These are phyloP conservation scores for Sequoiadendron giganteum DNA, from an alignment of 75 land plant genomes.

Conservation along the genomic window DNA sequence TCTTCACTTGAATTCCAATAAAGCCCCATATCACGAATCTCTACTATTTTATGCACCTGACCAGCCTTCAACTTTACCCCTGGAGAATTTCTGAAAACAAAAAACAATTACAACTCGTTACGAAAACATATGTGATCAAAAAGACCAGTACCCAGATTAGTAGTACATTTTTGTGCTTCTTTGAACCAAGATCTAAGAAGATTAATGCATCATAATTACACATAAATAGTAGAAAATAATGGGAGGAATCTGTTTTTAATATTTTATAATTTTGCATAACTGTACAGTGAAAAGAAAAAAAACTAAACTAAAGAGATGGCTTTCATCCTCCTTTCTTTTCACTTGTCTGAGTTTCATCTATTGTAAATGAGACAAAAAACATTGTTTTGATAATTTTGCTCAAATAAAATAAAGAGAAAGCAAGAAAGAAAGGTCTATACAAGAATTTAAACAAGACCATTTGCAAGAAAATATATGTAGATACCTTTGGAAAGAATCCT, in stretches of 20 bases:
- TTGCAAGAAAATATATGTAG: background rate
- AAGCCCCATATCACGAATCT: constrained; percentile 58
- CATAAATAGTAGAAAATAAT: background rate
- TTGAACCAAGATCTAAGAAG: background rate
- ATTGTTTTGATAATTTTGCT: background rate
- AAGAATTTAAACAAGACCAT: background rate
- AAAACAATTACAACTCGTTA: background rate
- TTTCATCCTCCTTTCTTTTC: background rate
- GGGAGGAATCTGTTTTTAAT: background rate
- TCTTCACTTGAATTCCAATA: constrained; percentile 51
- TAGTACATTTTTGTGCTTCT: background rate
- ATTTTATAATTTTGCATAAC: background rate
- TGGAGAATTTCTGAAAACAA: constrained; percentile 15
- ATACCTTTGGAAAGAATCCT: background rate
- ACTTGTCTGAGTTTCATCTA: background rate
- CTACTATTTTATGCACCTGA: constrained; percentile 71
- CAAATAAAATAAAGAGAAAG: background rate
- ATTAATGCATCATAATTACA: background rate
- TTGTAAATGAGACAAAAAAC: background rate
- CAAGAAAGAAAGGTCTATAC: background rate
- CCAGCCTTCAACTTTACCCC: constrained; percentile 43
- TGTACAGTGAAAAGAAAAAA: background rate
- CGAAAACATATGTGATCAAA: background rate
- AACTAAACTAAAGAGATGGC: background rate
- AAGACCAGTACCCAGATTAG: background rate